Percentiles rank a stretch among this genome's conserved stretches.
These are phyloP conservation scores for Sordariomycetes sp. DNA, from an alignment of 2,329 filamentous ascomycete genomes.

Conservation along the genomic window DNA sequence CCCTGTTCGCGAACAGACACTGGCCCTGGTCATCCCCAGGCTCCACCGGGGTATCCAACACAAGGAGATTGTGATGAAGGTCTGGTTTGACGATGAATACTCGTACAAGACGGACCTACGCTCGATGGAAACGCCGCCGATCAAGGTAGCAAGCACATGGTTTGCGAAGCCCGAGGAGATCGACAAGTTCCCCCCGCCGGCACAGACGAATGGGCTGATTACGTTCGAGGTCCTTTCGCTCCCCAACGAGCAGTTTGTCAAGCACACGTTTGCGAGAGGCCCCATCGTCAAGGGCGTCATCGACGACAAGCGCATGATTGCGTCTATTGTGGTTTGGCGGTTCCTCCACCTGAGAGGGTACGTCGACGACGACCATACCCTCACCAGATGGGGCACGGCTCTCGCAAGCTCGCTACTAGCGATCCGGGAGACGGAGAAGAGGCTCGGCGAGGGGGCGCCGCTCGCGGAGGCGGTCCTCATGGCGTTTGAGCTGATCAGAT, in stretches of 20 bases:
- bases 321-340: constrained; percentile 70
- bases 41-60: constrained; percentile 77
- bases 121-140: constrained; percentile 31
- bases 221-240: constrained; percentile 57
- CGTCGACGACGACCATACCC: constrained; percentile 56
- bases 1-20: constrained; percentile 62
- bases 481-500: constrained; percentile 74
- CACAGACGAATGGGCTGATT: constrained; percentile 27
- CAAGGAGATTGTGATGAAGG: constrained; percentile 65
- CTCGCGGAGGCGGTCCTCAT: constrained; percentile 64
- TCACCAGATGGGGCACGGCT: constrained; percentile 77
- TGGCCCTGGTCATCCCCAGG: constrained; percentile 68
- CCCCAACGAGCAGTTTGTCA: constrained; percentile 57
- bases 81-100: constrained; percentile 72
- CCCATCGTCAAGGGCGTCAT: constrained; percentile 52
- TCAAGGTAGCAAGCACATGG: constrained; percentile 49
- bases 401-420: constrained; percentile 58
- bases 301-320: constrained; percentile 53
- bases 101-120: constrained; percentile 50
- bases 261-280: constrained; percentile 54
- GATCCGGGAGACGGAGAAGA: constrained; percentile 42
- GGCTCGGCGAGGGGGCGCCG: constrained; percentile 28
- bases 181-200: constrained; percentile 29
- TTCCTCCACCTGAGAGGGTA: constrained; percentile 87
- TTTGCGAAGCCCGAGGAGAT: constrained; percentile 54